phyloP scores from a whole-genome alignment of 2,329 filamentous ascomycete genomes.

The Paecilomyces sp. region DNA sequence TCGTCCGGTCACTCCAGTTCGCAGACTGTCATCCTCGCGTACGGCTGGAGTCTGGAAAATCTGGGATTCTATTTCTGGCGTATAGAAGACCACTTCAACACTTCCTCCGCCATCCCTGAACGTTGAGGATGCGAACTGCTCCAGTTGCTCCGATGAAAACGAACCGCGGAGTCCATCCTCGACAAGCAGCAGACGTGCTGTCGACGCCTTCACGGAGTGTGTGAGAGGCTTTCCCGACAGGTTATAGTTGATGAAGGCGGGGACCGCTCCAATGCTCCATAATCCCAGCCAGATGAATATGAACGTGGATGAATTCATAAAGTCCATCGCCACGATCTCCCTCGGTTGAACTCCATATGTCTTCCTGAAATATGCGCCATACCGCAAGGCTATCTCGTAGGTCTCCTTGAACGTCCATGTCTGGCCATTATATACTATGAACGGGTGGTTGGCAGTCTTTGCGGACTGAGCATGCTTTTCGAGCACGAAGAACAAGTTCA shows the following conservation, averaged over 20 bases:
- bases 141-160: slow-evolving; percentile 34
- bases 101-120: slow-evolving; percentile 37
- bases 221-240: slow-evolving; percentile 61
- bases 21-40: slow-evolving; percentile 53
- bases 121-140: slow-evolving; percentile 30
- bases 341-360: slow-evolving; percentile 56
- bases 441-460: slow-evolving; percentile 42
- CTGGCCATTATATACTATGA: slow-evolving; percentile 62
- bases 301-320: slow-evolving; percentile 73
- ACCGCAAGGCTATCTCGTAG: slow-evolving; percentile 64
- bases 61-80: slow-evolving; percentile 49
- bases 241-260: slow-evolving; percentile 87
- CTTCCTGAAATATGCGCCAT: slow-evolving; percentile 67
- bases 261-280: slow-evolving; percentile 75
- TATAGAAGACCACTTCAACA: slow-evolving; percentile 57
- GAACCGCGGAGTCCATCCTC: slow-evolving; percentile 58
- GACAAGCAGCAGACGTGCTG: slow-evolving; percentile 60
- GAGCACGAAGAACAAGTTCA: slow-evolving; percentile 69
- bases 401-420: slow-evolving; percentile 68
- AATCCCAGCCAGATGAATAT: slow-evolving; percentile 69
- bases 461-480: slow-evolving; percentile 58
- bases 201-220: slow-evolving; percentile 67
- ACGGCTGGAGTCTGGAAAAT: slow-evolving; percentile 45
- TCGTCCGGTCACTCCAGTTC: slow-evolving; percentile 43
- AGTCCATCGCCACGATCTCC: slow-evolving; percentile 74